Conservation (phyloP, 2,329 filamentous ascomycete species). For the Rhynchosporium secalis region DNA sequence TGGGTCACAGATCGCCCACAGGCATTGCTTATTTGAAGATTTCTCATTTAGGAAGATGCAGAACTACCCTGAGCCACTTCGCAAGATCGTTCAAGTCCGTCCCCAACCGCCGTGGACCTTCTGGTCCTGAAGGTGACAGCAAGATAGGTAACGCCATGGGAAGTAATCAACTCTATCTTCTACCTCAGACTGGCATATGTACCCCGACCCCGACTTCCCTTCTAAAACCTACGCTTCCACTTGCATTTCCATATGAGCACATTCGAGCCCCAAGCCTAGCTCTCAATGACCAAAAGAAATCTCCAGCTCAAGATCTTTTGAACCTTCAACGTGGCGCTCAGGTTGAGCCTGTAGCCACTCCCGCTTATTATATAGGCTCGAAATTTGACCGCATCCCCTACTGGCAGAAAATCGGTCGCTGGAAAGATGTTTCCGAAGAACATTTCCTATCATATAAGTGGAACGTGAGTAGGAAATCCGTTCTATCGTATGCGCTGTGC, state of each 20-base stretch:
- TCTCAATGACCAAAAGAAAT: background rate
- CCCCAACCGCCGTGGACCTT: slow-evolving; percentile 6
- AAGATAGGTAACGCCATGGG: background rate
- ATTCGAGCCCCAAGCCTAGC: background rate
- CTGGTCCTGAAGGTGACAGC: slow-evolving; percentile 17
- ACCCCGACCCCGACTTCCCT: background rate
- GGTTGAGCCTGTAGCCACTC: background rate
- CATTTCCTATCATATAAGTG: slow-evolving; percentile 56
- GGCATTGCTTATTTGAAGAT: too few species aligned
- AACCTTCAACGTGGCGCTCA: background rate
- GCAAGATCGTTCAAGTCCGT: slow-evolving; percentile 10
- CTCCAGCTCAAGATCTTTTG: background rate
- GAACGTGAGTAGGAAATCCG: slow-evolving; percentile 48
- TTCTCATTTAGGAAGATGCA: background rate
- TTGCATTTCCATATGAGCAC: background rate
- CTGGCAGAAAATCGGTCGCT: slow-evolving; percentile 52
- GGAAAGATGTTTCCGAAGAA: slow-evolving; percentile 48
- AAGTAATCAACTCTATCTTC: background rate
- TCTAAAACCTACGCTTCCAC: too few species aligned
- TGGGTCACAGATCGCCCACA: background rate
- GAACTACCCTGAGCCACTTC: too few species aligned
- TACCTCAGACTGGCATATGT: background rate
- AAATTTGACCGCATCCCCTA: slow-evolving; percentile 41
- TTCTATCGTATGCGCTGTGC: background rate
- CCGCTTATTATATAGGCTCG: slow-evolving; percentile 21